phyloP scores from a whole-genome alignment of 2,329 filamentous ascomycete genomes.

The Arthroderma sp. region DNA sequence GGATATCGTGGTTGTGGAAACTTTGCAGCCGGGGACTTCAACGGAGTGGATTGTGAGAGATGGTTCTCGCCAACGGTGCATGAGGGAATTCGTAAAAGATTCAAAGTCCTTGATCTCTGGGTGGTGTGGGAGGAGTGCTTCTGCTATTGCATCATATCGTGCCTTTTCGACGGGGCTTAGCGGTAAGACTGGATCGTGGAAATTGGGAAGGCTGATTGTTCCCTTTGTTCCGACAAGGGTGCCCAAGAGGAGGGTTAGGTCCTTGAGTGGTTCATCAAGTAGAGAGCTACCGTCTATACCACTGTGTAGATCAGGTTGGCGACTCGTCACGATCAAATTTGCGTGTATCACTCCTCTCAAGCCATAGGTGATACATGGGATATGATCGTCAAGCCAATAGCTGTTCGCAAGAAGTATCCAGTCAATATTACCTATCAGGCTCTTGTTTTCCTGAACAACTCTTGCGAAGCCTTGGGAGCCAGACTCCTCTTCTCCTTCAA shows the following conservation, averaged over 20 bases:
- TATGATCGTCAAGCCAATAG: slow-evolving; percentile 95
- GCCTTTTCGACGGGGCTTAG: slow-evolving; percentile 62
- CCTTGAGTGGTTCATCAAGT: slow-evolving; percentile 76
- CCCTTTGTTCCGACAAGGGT: slow-evolving; percentile 72
- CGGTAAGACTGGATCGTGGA: slow-evolving; percentile 72
- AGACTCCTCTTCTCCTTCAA: slow-evolving; percentile 87
- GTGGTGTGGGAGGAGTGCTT: slow-evolving; percentile 59
- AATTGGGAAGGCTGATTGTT: slow-evolving; percentile 69
- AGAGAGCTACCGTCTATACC: slow-evolving; percentile 91
- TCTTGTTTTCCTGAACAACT: slow-evolving; percentile 65
- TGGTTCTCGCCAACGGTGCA: slow-evolving; percentile 90
- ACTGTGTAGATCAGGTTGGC: slow-evolving; percentile 79
- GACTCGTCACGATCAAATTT: slow-evolving; percentile 74
- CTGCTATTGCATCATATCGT: slow-evolving; percentile 72
- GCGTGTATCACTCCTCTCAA: slow-evolving; percentile 88
- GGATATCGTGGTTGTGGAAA: slow-evolving; percentile 74
- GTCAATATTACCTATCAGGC: slow-evolving; percentile 77
- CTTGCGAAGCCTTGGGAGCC: slow-evolving; percentile 84
- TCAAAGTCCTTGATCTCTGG: slow-evolving; percentile 51
- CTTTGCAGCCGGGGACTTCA: slow-evolving; percentile 76
- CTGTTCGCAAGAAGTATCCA: slow-evolving; percentile 94
- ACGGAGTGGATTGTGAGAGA: slow-evolving; percentile 89
- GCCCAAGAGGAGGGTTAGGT: slow-evolving; percentile 70
- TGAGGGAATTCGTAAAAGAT: slow-evolving; percentile 68
- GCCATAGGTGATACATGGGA: slow-evolving; percentile 89